Evolutionary conservation across 2,329 filamentous ascomycete species (phyloP), one percentile per base, ranked within the genome.

Genomic region (Penicillium sp.): DNA sequence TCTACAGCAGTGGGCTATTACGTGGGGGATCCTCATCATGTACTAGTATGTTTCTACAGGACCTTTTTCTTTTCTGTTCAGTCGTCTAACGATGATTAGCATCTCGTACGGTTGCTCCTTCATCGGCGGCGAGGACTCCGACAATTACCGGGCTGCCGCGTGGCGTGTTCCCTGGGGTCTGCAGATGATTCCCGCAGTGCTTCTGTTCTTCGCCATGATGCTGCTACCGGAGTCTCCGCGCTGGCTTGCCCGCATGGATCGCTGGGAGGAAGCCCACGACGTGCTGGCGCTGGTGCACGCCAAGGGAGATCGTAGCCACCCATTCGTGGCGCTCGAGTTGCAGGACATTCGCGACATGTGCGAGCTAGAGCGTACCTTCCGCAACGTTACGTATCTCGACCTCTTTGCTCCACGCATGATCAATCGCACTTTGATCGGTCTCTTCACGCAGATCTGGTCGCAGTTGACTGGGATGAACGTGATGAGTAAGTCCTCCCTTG

Each of bases 371-470:
- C 75, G 78, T 10, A 68, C 73, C n/a, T 84, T 87, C 58, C 68
- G 78, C 4, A 74, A 86, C 47, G 83, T 86, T 16, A 79, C 78
- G 10, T 87, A 84, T 58, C 53, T 80, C 3, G 84, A 89, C 59
- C 75, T 91, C 1, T 75, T 90, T 63, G 78, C 76, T 52, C 84
- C 85, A 1, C 69, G 72, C 18, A 86, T 86, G 78, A 72, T 86
- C 59, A 84, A 86, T 65, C 77, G 84, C 18, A 84, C 82, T 4
- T 72, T 81, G 51, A 80, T 86, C 45, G 84, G 82, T 43, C 59
- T 87, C 28, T 86, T 84, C 57, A 81, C 76, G 1, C 84, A 87
- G 63, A 81, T 87, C 55, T 85, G 84, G 84, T 80, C 76, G 10
- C 84, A 88, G 59, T 65, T 87, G 20, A 43, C 39, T 3, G 44